Base-by-base conservation (phyloP, 2,329 filamentous ascomycete genomes). In the Escovopsis sp. region DNA sequence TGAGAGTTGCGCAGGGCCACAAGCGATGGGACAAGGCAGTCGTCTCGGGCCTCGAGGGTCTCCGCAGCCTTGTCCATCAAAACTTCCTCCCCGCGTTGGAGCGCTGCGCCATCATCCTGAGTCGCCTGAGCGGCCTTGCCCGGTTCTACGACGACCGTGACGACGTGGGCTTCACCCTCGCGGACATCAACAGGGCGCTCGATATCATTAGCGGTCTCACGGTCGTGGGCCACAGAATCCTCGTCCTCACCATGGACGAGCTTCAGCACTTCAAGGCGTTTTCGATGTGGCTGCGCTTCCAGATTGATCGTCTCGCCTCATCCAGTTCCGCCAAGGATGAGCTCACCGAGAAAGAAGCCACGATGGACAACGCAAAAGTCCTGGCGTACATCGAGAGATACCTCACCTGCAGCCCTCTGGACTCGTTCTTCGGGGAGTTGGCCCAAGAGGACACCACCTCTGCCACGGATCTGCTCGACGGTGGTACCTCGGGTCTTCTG, bases 21-120 rank as follows among this genome's bases (percentile, higher is more conserved):
- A 95, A 94, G 61, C 73, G 91, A 39, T 98, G 91, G 91, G 88
- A 96, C 48, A 93, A 89, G 55, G 81, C 84, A 6, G 82, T 93
- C 2, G 72, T 75, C 2, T 76, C 77, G 4, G 85, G 87, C 1
- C 80, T 95, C 18, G 79, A 85, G 46, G 81, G 77, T 42, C 70
- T 96, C 9, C 76, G 86, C 40, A 74, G 76, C 41, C 69, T 96
- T 11, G 69, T 87, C 0, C 88, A 94, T 55, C 82, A 94, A 55
- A 88, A 93, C 57, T 77, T 95, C 41, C 70, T 96, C 3, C 91
- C 91, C 0, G 86, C 85, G 1, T 68, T 96, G 2, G 87, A 96
- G 52, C 78, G 89, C 41, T 82, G 83, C 50, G 74, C 75, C 38
- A 77, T 95, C 23, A 80, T 94, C 30, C 72, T 94, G 26, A 86